These are phyloP conservation scores for Fusarium secorum DNA, from an alignment of 2,329 filamentous ascomycete species.

Conservation along the genomic window DNA sequence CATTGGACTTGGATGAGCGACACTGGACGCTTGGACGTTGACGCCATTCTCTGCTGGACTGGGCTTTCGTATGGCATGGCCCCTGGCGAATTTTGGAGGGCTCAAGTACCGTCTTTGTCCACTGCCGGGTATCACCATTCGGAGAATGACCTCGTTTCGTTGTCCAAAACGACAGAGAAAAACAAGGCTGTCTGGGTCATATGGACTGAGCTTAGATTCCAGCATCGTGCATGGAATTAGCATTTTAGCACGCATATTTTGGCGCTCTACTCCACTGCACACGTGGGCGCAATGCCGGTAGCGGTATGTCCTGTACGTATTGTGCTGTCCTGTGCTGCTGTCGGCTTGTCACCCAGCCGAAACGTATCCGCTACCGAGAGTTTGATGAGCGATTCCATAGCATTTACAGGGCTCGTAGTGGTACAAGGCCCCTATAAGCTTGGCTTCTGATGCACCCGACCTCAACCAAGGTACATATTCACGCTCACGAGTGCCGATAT, in stretches of 20 bases:
- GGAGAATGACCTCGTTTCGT: neutral
- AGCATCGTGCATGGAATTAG: conserved; percentile 4
- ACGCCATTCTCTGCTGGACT: conserved; percentile 33
- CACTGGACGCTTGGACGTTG: conserved; percentile 31
- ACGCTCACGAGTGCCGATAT: neutral
- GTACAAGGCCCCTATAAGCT: neutral
- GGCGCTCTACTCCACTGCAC: conserved; percentile 33
- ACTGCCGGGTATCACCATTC: conserved; percentile 18
- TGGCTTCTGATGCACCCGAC: neutral
- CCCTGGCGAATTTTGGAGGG: conserved; percentile 10
- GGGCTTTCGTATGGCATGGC: conserved; percentile 28
- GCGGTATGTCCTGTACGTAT: conserved; percentile 16
- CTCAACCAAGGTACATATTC: neutral
- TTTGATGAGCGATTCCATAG: conserved; percentile 14
- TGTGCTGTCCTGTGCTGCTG: neutral
- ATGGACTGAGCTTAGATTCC: neutral
- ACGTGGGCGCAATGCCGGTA: conserved; percentile 41
- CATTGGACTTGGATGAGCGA: conserved; percentile 11
- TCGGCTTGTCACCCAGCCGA: conserved; percentile 24
- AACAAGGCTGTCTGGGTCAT: neutral
- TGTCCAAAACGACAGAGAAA: neutral
- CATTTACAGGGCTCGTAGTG: neutral
- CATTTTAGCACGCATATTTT: conserved; percentile 10
- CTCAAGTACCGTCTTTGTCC: conserved; percentile 30
- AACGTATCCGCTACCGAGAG: conserved; percentile 8